Evolutionary conservation across 495 filamentous ascomycete genomes (phyloP).

Genomic region (Trichocladium uniseriatum): DNA sequence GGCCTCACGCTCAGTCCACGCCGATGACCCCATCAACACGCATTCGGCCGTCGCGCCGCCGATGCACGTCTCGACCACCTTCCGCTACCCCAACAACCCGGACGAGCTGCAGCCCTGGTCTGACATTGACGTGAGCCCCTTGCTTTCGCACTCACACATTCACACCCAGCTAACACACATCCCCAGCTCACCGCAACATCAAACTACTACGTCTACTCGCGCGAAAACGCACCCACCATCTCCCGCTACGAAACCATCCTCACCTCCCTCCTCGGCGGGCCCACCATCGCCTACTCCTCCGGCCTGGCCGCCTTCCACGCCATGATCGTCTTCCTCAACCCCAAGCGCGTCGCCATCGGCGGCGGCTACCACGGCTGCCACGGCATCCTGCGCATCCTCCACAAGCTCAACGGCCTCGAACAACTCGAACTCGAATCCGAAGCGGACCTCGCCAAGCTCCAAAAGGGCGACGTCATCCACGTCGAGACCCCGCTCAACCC

Average conservation of each 20-base stretch:
- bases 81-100: constrained; percentile 66
- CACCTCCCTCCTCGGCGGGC: constrained; percentile 57
- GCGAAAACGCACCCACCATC: constrained; percentile 60
- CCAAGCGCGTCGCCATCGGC: constrained; percentile 65
- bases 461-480: constrained; percentile 74
- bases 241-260: constrained; percentile 80
- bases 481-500: constrained; percentile 92
- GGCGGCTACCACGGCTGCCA: constrained; percentile 91
- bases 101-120: constrained; percentile 44
- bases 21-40: constrained; percentile 66
- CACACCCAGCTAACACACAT: background rate
- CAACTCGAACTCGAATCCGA: constrained; percentile 51
- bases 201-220: constrained; percentile 67
- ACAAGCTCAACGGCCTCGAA: constrained; percentile 59
- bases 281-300: constrained; percentile 66
- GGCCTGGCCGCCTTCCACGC: constrained; percentile 85
- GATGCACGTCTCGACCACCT: constrained; percentile 81
- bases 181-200: constrained; percentile 30
- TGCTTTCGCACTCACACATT: too few relatives aligned
- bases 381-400: constrained; percentile 62
- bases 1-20: constrained; percentile 73
- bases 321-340: constrained; percentile 65
- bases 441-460: constrained; percentile 37
- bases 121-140: too few relatives aligned
- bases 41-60: constrained; percentile 73